Base-by-base conservation (phyloP, 495 filamentous ascomycete genomes). In the Trichocladium antarcticum region DNA sequence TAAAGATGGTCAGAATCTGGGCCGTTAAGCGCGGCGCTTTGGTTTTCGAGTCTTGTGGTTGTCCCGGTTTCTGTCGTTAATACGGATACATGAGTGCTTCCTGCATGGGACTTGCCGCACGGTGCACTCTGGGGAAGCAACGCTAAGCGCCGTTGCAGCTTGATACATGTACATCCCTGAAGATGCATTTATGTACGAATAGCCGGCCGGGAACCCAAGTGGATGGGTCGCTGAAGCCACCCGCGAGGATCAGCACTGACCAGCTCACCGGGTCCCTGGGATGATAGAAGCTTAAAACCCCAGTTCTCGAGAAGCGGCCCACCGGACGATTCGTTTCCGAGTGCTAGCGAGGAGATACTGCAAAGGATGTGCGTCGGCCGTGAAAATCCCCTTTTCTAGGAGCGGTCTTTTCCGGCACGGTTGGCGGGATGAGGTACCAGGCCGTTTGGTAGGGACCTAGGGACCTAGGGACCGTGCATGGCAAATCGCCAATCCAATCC, bases 181-280 rank as follows among this genome's bases (percentile, higher is more conserved):
- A 37, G 34, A 47, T 60, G 63, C 59, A 51, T 58, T 63, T 59
- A n/a, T n/a, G n/a, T n/a, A n/a, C n/a, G n/a, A n/a, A n/a, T n/a
- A 64, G 57, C 61, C 58, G 61, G 57, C 51, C 49, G 63, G 55
- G 54, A 45, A 58, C 60, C 60, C 60, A 63, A 50, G 59, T 49
- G 53, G 42, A 57, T 57, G 63, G 63, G 52, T 60, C 60, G 34
- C 51, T 44, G 55, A 64, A 64, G 61, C 61, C 61, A 62, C 61
- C 56, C 56, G 58, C 58, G 45, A 49, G 50, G 60, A 63, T 63
- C 60, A 63, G 53, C 60, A 57, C 53, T 51, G 53, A 44, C 60
- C 60, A 45, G 50, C 47, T 46, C 37, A 54, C 50, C 57, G 57
- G 60, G 50, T 54, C 54, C 28, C 29, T 28, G 37, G 37, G 20